A percentile compares a stretch with the other conserved stretches of the same genome.
phyloP scores from a whole-genome alignment of 2,329 filamentous ascomycete species.

The Davidsoniella australis region DNA sequence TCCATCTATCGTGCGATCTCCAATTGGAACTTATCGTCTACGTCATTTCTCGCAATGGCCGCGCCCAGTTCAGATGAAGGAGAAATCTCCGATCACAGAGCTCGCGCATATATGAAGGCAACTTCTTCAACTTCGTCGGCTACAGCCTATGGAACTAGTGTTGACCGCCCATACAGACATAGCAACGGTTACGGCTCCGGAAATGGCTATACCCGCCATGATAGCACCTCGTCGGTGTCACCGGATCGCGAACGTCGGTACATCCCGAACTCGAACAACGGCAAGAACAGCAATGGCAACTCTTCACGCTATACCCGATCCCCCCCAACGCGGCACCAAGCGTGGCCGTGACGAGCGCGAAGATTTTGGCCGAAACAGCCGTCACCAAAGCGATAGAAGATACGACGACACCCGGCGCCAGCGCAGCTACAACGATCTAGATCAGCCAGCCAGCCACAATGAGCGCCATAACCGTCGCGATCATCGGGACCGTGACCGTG shows the following conservation, averaged over 20 bases:
- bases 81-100: background rate
- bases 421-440: slow-evolving; percentile 46
- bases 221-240: slow-evolving; percentile 29
- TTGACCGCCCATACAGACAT: slow-evolving; percentile 81
- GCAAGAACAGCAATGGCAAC: slow-evolving; percentile 13
- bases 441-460: slow-evolving; percentile 17
- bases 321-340: slow-evolving; percentile 30
- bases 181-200: background rate
- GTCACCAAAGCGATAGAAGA: background rate
- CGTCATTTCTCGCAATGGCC: background rate
- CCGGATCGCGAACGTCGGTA: slow-evolving; percentile 19
- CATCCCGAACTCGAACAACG: slow-evolving; percentile 24
- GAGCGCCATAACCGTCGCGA: background rate
- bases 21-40: background rate
- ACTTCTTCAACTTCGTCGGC: slow-evolving; percentile 36
- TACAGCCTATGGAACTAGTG: slow-evolving; percentile 60
- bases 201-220: slow-evolving; percentile 30
- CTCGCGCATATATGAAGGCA: slow-evolving; percentile 47
- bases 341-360: slow-evolving; percentile 47
- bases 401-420: slow-evolving; percentile 38
- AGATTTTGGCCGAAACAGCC: slow-evolving; percentile 32
- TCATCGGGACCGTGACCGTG: slow-evolving; percentile 18
- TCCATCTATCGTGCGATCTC: too few relatives aligned
- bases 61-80: background rate
- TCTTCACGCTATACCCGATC: slow-evolving; percentile 13